These are phyloP conservation scores for Nidula niveotomentosa DNA, from an alignment of 1,284 basidiomycete species.

Conservation along the genomic window DNA sequence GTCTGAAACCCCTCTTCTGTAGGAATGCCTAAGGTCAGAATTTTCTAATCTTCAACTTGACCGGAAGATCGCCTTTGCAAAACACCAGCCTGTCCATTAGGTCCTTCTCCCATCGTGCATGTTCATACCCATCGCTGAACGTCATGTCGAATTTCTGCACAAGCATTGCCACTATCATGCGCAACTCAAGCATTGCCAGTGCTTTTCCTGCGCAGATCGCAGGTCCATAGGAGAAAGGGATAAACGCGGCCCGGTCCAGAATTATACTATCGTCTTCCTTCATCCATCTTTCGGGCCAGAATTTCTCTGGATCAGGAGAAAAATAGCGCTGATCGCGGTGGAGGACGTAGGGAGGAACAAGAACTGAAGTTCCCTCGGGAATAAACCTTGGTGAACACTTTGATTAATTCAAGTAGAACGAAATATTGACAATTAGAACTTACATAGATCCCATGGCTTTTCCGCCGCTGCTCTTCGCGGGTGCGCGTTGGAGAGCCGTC, in stretches of 20 bases:
- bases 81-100: too few species aligned
- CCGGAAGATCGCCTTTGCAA: too few species aligned
- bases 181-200: constrained; percentile 32
- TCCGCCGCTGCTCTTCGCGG: constrained; percentile 34
- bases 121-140: too few species aligned
- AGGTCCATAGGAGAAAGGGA: constrained; percentile 38
- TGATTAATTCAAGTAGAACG: background rate
- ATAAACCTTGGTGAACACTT: constrained; percentile 34
- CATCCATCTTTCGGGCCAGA: constrained; percentile 38
- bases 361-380: constrained; percentile 47
- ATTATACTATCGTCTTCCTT: constrained; percentile 8
- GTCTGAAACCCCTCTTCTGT: too few species aligned
- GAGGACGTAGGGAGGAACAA: constrained; percentile 44
- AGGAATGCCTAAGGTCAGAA: too few species aligned
- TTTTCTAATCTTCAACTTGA: too few species aligned
- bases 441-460: constrained; percentile 21
- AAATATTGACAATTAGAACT: background rate
- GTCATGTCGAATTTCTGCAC: too few species aligned
- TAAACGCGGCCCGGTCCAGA: constrained; percentile 28
- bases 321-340: constrained; percentile 40
- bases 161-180: constrained; percentile 17
- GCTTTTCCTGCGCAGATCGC: constrained; percentile 36
- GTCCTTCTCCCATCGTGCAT: too few species aligned
- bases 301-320: constrained; percentile 30
- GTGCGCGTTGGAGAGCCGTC: constrained; percentile 49